phyloP scores from a whole-genome alignment of 352 stramenopile genomes.

The Pythium dissotocum region DNA sequence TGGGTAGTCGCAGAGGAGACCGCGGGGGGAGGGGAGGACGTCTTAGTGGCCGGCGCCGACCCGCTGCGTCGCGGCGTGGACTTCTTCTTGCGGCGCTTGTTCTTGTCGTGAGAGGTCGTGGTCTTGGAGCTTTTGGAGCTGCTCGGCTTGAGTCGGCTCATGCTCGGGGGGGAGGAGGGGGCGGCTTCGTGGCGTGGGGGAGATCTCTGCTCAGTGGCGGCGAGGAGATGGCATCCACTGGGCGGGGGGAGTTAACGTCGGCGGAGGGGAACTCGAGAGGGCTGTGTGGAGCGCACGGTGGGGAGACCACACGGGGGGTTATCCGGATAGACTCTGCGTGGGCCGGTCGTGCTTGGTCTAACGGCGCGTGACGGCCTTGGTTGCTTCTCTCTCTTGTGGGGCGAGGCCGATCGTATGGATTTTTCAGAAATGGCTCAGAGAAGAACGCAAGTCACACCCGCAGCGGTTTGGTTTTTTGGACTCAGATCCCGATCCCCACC shows the following conservation, averaged over 20 bases:
- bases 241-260: not conserved
- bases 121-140: slow-evolving; percentile 26
- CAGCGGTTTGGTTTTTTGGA: slow-evolving; percentile 21
- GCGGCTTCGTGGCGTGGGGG: not conserved
- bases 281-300: not conserved
- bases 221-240: slow-evolving; percentile 19
- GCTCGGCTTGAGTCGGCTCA: slow-evolving; percentile 34
- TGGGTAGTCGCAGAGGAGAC: slow-evolving; percentile 28
- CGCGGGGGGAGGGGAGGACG: slow-evolving; percentile 17
- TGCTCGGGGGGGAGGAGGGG: slow-evolving; percentile 14
- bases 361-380: not conserved
- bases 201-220: not conserved
- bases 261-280: not conserved
- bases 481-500: slow-evolving; percentile 19
- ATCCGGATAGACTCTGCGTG: not conserved
- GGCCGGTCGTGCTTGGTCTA: not conserved
- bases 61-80: slow-evolving; percentile 14
- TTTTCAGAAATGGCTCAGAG: slow-evolving; percentile 37
- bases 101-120: slow-evolving; percentile 19
- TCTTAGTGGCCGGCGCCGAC: slow-evolving; percentile 12
- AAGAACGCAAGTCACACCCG: slow-evolving; percentile 31
- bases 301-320: not conserved
- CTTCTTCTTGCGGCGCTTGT: slow-evolving; percentile 37
- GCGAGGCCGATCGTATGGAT: slow-evolving; percentile 15
- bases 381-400: not conserved